A percentile compares a stretch with the other conserved stretches of the same genome.
phyloP scores from a whole-genome alignment of 208 protist genomes.

The Crithidia thermophila region DNA sequence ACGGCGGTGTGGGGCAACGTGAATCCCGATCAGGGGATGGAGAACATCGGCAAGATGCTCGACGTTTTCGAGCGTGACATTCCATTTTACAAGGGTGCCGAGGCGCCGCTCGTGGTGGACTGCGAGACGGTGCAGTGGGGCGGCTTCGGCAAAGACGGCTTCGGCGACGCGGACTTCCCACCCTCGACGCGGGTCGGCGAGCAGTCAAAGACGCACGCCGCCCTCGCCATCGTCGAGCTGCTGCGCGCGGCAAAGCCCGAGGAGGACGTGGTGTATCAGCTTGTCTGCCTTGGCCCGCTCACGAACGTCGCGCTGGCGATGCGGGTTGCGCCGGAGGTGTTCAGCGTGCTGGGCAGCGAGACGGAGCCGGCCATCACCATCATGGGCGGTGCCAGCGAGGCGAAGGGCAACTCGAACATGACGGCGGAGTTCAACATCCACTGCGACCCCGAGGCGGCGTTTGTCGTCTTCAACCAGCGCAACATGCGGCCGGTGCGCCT shows the following conservation, averaged over 20 bases:
- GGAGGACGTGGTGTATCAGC: conserved; percentile 57
- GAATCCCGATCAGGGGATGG: conserved; percentile 72
- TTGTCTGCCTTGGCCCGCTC: conserved; percentile 72
- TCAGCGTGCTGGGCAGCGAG: conserved; percentile 66
- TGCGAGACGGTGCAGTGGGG: conserved; percentile 79
- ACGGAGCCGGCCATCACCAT: conserved; percentile 65
- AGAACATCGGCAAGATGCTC: conserved; percentile 82
- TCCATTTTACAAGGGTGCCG: conserved; percentile 72
- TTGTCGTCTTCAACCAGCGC: conserved; percentile 71
- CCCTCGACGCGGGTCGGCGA: conserved; percentile 34
- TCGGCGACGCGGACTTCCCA: conserved; percentile 74
- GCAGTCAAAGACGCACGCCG: conserved; percentile 55
- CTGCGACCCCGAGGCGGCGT: conserved; percentile 87
- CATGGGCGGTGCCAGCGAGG: conserved; percentile 78
- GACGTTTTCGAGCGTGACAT: conserved; percentile 74
- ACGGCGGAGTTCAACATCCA: conserved; percentile 88
- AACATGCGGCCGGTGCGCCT: conserved; percentile 57
- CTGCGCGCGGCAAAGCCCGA: conserved; percentile 43
- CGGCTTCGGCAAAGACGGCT: conserved; percentile 79
- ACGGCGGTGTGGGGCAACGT: conserved; percentile 84
- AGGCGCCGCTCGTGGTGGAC: conserved; percentile 60
- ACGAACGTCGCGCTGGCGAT: conserved; percentile 84
- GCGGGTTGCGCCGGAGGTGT: conserved; percentile 55
- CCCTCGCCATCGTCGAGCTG: conserved; percentile 61
- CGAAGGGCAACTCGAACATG: conserved; percentile 83